These are phyloP conservation scores for Pseudophaeomoniella oleicola DNA, from an alignment of 2,329 filamentous ascomycete species.

Conservation along the genomic window DNA sequence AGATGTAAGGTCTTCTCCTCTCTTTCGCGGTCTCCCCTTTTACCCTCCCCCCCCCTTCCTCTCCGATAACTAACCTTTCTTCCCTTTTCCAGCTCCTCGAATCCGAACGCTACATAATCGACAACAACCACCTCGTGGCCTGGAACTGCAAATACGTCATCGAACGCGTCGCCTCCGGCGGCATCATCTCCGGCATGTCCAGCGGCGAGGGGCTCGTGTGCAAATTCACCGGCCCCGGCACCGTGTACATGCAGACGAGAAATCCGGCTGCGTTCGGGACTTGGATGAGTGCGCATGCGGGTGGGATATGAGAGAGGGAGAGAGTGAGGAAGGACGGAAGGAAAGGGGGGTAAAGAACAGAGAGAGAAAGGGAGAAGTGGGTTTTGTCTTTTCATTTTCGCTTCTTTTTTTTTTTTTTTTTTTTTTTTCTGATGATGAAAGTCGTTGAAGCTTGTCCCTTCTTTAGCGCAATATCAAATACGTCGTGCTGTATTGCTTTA, in stretches of 20 bases:
- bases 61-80: neutral
- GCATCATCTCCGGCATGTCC: conserved; percentile 74
- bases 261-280: conserved; percentile 54
- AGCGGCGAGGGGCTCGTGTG: conserved; percentile 83
- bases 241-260: conserved; percentile 81
- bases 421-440: no score
- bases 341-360: no score
- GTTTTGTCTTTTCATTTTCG: no score
- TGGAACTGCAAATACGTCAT: conserved; percentile 95
- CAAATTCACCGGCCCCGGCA: conserved; percentile 82
- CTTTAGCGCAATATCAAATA: no score
- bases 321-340: no score
- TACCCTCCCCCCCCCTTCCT: conserved; percentile 1
- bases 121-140: conserved; percentile 85
- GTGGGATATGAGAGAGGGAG: neutral
- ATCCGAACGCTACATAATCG: conserved; percentile 79
- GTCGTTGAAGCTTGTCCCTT: no score
- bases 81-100: conserved; percentile 24
- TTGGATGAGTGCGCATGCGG: conserved; percentile 32
- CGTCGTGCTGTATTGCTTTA: no score
- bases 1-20: conserved; percentile 47
- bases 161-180: conserved; percentile 78
- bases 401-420: no score
- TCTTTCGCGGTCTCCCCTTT: no score
- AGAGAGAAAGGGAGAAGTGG: no score